Base-by-base conservation (phyloP, 306 rosid species). In the Casuarina cunninghamiana region DNA sequence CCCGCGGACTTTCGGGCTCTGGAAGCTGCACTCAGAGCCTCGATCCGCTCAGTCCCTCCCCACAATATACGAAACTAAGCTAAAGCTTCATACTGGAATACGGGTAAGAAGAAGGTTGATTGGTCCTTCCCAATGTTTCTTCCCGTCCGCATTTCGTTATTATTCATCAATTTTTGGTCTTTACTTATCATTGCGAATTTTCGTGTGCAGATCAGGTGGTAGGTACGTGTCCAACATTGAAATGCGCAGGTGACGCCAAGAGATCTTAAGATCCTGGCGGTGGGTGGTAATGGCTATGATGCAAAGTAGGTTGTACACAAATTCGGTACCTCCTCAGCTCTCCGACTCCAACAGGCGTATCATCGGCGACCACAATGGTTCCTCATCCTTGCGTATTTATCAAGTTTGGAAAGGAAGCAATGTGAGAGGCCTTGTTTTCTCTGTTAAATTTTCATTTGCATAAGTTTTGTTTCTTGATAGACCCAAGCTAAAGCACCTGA, bases 371-470 rank as follows among this genome's bases (percentile, higher is more conserved):
- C 2, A 75, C 5, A 80, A 44, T 68, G 84, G 71, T 17, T 62
- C 77, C 4, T 3, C 51, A 13, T 46, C 87, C 80, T 26, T 70
- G 53, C 72, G 65, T 51, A 80, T 80, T 44, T 84, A 73, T 77
- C 75, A 84, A 74, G 69, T 81, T 61, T 84, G 87, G 87, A 84
- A 80, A 80, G 87, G 87, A 78, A 84, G 65, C 79, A 84, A 84
- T 61, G 87, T 84, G 78, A 69, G 83, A 37, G 5, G n/a, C 57
- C 43, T 13, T 45, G 45, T 21, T 63, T 12, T 63, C 38, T 2
- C 32, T 43, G 17, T 43, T 68, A 4, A 9, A 58, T 15, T 21
- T 19, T 58, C 63, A 57, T n/a, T n/a, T 6, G 6, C 37, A 57
- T 0, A 19, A 58, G 4, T 38, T 58, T 26, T 26, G 15, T 58